These are phyloP conservation scores for Globisporangium okanoganense DNA, from an alignment of 352 stramenopile species.

Conservation along the genomic window DNA sequence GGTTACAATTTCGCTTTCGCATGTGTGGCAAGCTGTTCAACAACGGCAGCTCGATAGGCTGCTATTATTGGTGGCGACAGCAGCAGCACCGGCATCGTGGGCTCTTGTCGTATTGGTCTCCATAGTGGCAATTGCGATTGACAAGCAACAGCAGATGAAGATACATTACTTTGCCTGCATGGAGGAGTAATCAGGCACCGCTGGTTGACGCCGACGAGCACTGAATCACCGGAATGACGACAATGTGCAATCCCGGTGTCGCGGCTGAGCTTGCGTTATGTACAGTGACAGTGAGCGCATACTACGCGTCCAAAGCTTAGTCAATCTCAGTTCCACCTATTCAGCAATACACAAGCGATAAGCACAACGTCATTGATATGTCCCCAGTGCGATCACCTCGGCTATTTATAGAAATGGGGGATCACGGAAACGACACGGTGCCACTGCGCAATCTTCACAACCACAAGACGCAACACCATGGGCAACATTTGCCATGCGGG, in stretches of 20 bases:
- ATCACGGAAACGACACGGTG: neutral
- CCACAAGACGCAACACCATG: slow-evolving; percentile 21
- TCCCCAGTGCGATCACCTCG: too few relatives aligned
- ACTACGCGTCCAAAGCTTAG: neutral
- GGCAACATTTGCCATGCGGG: slow-evolving; percentile 58
- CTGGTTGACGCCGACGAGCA: neutral
- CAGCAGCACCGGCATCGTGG: neutral
- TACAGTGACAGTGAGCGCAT: neutral
- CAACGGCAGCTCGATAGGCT: too few relatives aligned
- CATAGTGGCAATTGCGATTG: neutral
- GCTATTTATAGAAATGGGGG: neutral
- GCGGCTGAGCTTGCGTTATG: neutral
- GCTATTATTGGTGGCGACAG: neutral
- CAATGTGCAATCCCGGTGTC: neutral
- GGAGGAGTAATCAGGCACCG: neutral
- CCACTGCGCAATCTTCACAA: neutral
- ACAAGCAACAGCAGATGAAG: neutral
- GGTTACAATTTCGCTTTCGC: too few relatives aligned
- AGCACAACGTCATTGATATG: too few relatives aligned
- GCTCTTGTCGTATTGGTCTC: neutral
- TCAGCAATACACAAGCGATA: too few relatives aligned
- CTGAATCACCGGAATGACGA: slow-evolving; percentile 4
- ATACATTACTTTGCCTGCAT: neutral
- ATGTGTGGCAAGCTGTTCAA: too few relatives aligned
- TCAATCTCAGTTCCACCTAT: too few relatives aligned